Conservation (phyloP, 768 basidiomycete species). For the Hypholoma fasciculare region DNA sequence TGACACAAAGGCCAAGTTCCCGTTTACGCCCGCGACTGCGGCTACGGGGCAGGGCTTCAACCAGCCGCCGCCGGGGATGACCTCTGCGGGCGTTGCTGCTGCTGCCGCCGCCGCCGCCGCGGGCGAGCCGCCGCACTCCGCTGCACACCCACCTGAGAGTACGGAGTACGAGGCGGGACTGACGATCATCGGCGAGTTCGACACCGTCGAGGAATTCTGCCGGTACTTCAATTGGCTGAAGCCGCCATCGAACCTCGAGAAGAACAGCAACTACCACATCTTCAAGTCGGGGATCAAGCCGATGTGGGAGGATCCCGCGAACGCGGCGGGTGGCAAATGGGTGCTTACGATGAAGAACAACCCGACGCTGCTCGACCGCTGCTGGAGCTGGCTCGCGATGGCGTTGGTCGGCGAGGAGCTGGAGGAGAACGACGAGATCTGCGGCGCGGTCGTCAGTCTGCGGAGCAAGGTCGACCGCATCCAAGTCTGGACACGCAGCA, state of each 20-base stretch:
- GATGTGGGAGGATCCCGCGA: slow-evolving; percentile 97
- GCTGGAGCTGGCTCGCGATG: slow-evolving; percentile 91
- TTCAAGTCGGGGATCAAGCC: slow-evolving; percentile 95
- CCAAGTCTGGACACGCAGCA: slow-evolving; percentile 86
- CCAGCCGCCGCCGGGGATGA: slow-evolving; percentile 16
- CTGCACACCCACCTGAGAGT: slow-evolving; percentile 57
- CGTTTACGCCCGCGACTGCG: slow-evolving; percentile 18
- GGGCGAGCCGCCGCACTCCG: slow-evolving; percentile 62
- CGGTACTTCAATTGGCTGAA: slow-evolving; percentile 95
- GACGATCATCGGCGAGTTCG: slow-evolving; percentile 85
- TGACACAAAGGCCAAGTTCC: slow-evolving; percentile 58
- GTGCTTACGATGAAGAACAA: slow-evolving; percentile 91
- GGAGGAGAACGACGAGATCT: slow-evolving; percentile 71
- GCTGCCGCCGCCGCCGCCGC: slow-evolving; percentile 27
- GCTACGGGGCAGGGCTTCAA: slow-evolving; percentile 7
- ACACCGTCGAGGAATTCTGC: slow-evolving; percentile 89
- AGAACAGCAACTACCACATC: slow-evolving; percentile 92
- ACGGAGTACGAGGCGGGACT: slow-evolving; percentile 83
- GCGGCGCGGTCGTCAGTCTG: slow-evolving; percentile 85
- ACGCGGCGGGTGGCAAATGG: slow-evolving; percentile 94
- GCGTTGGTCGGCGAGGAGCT: slow-evolving; percentile 86
- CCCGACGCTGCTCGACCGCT: slow-evolving; percentile 75
- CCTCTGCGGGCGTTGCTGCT: slow-evolving; percentile 17
- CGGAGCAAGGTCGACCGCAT: slow-evolving; percentile 87
- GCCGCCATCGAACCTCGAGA: slow-evolving; percentile 84